Conservation (phyloP, 2,329 filamentous ascomycete genomes). For the Xenoacremonium recifei region DNA sequence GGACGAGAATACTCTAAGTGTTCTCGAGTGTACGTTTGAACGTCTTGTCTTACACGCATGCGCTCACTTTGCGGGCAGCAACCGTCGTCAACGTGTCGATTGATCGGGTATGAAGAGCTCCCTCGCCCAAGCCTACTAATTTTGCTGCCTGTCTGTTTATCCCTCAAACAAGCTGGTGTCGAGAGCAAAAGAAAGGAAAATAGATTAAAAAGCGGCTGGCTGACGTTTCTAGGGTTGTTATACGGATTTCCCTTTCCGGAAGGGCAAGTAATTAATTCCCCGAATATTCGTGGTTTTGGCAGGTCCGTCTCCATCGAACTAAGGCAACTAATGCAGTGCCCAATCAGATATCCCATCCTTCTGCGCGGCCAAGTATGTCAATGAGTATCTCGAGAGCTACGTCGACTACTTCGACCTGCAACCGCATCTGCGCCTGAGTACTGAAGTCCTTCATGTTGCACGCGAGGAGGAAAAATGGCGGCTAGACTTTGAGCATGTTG, state of each 20-base stretch:
- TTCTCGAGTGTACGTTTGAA: slow-evolving; percentile 32
- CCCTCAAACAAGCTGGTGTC: too few species aligned
- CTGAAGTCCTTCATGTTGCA: slow-evolving; percentile 18
- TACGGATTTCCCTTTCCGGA: slow-evolving; percentile 36
- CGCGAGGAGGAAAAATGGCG: slow-evolving; percentile 24
- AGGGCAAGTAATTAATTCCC: slow-evolving; percentile 15
- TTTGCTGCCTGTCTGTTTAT: too few species aligned
- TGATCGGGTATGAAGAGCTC: slow-evolving; percentile 12
- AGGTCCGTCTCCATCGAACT: not conserved
- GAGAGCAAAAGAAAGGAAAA: too few species aligned
- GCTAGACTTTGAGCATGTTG: slow-evolving; percentile 23
- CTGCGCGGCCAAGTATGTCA: slow-evolving; percentile 25
- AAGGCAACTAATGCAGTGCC: not conserved
- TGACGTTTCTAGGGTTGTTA: slow-evolving; percentile 29
- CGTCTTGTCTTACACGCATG: too few species aligned
- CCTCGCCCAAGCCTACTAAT: not conserved
- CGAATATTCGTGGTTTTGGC: too few species aligned
- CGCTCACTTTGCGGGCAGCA: slow-evolving; percentile 14
- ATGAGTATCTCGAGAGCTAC: slow-evolving; percentile 33
- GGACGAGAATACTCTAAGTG: slow-evolving; percentile 31
- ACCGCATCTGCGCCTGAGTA: slow-evolving; percentile 26
- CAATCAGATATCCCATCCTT: slow-evolving; percentile 17
- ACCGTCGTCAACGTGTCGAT: slow-evolving; percentile 26
- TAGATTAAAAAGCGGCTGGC: not conserved
- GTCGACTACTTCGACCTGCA: slow-evolving; percentile 32